These are phyloP conservation scores for Physcomitrellopsis africana DNA, from an alignment of 225 moss, liverwort and hornwort genomes.

Conservation along the genomic window DNA sequence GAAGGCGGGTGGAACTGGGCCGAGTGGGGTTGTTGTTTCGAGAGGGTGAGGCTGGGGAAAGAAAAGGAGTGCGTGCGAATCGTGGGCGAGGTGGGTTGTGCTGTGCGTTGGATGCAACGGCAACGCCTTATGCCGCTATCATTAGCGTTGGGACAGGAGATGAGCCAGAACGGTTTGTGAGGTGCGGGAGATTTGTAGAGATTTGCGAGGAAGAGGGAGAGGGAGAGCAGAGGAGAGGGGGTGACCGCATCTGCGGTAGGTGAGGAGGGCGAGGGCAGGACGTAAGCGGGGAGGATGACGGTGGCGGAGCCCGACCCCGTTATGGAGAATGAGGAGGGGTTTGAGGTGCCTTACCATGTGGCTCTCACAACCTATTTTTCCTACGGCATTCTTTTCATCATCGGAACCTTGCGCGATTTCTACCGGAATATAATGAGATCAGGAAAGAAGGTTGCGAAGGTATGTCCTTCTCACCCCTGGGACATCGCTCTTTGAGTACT, in stretches of 20 bases:
- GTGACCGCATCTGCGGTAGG: too few species aligned
- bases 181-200: too few species aligned
- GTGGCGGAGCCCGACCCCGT: constrained; percentile 46
- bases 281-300: constrained; percentile 35
- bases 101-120: neutral
- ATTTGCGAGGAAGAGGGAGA: neutral
- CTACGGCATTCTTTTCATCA: constrained; percentile 86
- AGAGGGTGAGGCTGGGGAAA: neutral
- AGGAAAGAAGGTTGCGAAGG: constrained; percentile 52
- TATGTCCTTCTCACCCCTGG: constrained; percentile 5
- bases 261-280: neutral
- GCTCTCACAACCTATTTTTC: constrained; percentile 94
- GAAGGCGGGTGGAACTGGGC: neutral
- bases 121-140: too few species aligned
- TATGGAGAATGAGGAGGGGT: constrained; percentile 71
- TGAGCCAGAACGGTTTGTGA: too few species aligned
- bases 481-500: neutral
- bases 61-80: neutral
- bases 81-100: neutral
- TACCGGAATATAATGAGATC: constrained; percentile 57
- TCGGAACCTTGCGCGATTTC: constrained; percentile 82
- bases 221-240: neutral
- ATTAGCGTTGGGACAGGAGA: too few species aligned
- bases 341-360: constrained; percentile 89
- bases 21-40: neutral